phyloP scores from a whole-genome alignment of 495 filamentous ascomycete species.

The Acidiella bohemica region DNA sequence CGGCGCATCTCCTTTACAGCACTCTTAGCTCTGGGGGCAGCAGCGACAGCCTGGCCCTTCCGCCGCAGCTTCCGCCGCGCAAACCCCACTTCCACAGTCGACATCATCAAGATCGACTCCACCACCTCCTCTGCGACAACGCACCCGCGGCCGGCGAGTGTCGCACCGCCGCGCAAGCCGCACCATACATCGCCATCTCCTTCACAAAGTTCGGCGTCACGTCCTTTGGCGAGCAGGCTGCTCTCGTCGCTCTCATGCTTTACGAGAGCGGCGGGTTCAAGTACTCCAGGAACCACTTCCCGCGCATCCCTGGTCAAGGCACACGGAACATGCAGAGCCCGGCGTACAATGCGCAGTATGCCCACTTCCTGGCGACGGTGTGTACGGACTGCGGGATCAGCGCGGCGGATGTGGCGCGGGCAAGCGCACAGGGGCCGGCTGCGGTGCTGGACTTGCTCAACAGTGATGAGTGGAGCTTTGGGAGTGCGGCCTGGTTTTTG shows the following conservation, averaged over 20 bases:
- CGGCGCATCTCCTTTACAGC: too few species aligned
- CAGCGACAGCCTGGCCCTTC: too few species aligned
- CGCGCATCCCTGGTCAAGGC: conserved; percentile 51
- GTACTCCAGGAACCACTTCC: conserved; percentile 29
- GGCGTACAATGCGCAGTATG: conserved; percentile 49
- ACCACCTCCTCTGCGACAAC: conserved; percentile 33
- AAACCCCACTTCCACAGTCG: conserved; percentile 26
- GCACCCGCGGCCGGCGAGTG: conserved; percentile 40
- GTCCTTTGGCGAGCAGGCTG: conserved; percentile 22
- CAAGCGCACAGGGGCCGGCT: conserved; percentile 27
- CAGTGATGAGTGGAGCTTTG: conserved; percentile 52
- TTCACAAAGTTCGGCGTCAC: conserved; percentile 45
- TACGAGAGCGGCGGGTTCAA: conserved; percentile 49
- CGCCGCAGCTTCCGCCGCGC: too few species aligned
- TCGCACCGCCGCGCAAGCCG: conserved; percentile 50
- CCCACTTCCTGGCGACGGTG: conserved; percentile 19
- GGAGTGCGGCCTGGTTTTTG: conserved; percentile 61
- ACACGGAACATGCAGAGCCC: conserved; percentile 68
- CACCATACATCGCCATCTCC: conserved; percentile 39
- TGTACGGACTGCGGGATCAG: conserved; percentile 12
- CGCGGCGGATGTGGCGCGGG: conserved; percentile 6
- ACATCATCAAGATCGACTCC: conserved; percentile 41
- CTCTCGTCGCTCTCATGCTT: conserved; percentile 26
- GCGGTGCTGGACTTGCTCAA: conserved; percentile 46
- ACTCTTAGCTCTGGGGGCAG: too few species aligned